Percentiles rank a stretch among this genome's conserved stretches.
These are phyloP conservation scores for Monascus ruber DNA, from an alignment of 2,329 filamentous ascomycete species.

Conservation along the genomic window DNA sequence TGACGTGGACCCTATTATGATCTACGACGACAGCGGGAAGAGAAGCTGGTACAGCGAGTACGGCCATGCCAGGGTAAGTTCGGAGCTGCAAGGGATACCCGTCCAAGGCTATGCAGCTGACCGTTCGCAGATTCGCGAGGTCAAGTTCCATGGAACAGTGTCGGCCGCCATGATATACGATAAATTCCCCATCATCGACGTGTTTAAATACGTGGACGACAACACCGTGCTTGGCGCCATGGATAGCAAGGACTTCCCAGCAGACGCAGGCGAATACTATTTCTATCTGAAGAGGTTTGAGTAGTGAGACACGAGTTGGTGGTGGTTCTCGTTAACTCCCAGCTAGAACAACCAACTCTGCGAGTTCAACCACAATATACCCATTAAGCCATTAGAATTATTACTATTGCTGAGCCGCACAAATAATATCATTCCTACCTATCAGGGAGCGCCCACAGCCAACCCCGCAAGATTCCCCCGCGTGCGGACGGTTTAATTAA, in stretches of 20 bases:
- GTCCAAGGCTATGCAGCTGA: neutral
- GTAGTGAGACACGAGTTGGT: constrained; percentile 1
- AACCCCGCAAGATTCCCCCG: too few species aligned
- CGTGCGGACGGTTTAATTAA: too few species aligned
- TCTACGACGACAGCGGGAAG: neutral
- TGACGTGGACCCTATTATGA: constrained; percentile 21
- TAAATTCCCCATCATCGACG: constrained; percentile 18
- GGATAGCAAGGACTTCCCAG: constrained; percentile 1
- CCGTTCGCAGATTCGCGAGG: neutral
- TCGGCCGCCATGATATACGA: constrained; percentile 21
- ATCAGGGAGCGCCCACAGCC: too few species aligned
- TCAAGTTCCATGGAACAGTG: constrained; percentile 8
- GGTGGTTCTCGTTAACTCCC: too few species aligned
- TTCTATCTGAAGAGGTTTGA: constrained; percentile 10
- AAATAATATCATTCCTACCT: too few species aligned
- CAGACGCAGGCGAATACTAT: constrained; percentile 14
- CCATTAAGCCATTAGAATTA: too few species aligned
- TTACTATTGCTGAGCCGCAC: too few species aligned
- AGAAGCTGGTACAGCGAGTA: neutral
- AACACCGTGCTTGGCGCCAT: constrained; percentile 16
- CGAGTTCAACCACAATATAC: too few species aligned
- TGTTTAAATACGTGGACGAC: constrained; percentile 17
- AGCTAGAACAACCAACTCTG: too few species aligned
- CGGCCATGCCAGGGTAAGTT: neutral
- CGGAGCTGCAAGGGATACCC: neutral